Evolutionary conservation across 768 basidiomycete species (phyloP), one percentile per base, ranked within the genome.

Genomic region (Cystoderma amianthinum): DNA sequence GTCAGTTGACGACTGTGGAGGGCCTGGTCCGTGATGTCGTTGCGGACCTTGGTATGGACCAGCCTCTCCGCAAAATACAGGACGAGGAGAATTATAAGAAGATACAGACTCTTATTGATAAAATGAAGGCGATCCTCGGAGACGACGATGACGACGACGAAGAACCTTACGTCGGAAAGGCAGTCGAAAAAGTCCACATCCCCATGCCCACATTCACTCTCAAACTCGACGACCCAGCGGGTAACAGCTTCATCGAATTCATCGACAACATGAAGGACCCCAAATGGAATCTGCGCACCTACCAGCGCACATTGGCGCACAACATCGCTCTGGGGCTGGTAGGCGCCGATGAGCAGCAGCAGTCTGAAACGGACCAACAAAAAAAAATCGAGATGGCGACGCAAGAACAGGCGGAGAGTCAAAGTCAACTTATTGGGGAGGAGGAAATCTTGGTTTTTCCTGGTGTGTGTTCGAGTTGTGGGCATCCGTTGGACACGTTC

Each of bases 181-280:
- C 61, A 16, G 57, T 63, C 0, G 56, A 68, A 10, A 65, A 67
- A 9, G 70, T 76, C 19, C 53, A 36, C 34, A 7, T 64, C 5
- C 75, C 83, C 1, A 77, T 91, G 65, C 70, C 68, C 16, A 61
- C 80, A 2, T 90, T 98, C 56, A 93, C 90, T 0, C 54, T 98
- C 42, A 80, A 72, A 39, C 66, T 99, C 15, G 91, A 98, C 53
- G 96, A 99, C 56, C 94, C 94, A 1, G 69, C 92, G 1, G 96
- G 96, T 5, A 94, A 95, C 63, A 94, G 91, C n/a, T 98, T 94
- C 69, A 69, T 96, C 60, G 92, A 96, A 63, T 94, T 95, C 54
- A 52, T 78, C 2, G 93, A 76, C 7, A 84, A 80, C 43, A 88
- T 90, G 70, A 70, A 83, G 3, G 96, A 99, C 59, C 85, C 94